Evolutionary conservation across 306 rosid species (phyloP).

Genomic region (Medicago arabica): DNA sequence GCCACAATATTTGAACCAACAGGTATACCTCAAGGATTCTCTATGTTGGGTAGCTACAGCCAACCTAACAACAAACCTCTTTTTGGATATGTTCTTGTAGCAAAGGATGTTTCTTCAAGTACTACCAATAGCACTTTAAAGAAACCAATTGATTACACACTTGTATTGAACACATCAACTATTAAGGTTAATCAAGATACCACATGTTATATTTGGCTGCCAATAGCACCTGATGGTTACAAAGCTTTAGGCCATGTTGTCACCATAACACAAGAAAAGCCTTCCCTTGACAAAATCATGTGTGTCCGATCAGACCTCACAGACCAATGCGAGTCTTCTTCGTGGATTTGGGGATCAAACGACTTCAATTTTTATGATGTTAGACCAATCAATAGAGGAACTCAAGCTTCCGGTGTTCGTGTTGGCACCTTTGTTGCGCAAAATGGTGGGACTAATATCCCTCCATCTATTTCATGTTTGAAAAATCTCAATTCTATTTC

Average conservation of each 20-base stretch:
- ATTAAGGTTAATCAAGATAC: constrained; percentile 43
- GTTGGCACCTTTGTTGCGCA: background rate
- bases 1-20: constrained; percentile 72
- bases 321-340: background rate
- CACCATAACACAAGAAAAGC: background rate
- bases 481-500: constrained; percentile 49
- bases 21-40: constrained; percentile 71
- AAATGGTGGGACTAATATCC: background rate
- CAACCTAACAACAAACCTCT: constrained; percentile 74
- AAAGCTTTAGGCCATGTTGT: constrained; percentile 15
- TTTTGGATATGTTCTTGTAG: constrained; percentile 74
- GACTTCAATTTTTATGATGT: background rate
- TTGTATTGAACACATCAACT: constrained; percentile 66
- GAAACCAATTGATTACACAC: constrained; percentile 65
- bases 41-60: constrained; percentile 63
- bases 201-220: constrained; percentile 2
- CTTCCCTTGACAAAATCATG: background rate
- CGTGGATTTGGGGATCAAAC: constrained; percentile 2
- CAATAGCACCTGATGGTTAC: background rate
- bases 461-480: constrained; percentile 57
- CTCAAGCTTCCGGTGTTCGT: background rate
- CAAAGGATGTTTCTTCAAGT: constrained; percentile 44
- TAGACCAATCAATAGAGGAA: background rate
- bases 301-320: background rate
- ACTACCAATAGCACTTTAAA: constrained; percentile 38